Conservation (phyloP, 352 stramenopile species). For the Phytophthora uliginosa region DNA sequence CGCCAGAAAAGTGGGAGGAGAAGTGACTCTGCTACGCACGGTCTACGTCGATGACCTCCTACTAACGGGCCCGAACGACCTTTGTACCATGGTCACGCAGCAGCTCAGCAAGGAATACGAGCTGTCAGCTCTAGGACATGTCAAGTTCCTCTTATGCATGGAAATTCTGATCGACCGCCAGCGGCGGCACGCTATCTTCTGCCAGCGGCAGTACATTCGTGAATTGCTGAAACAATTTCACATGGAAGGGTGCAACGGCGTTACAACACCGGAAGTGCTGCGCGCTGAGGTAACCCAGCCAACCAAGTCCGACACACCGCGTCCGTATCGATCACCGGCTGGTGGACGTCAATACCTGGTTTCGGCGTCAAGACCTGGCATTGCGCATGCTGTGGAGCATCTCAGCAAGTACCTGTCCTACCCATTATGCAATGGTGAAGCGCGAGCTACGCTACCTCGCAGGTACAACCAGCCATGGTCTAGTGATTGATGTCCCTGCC, state of each 20-base stretch:
- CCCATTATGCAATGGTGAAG: slow-evolving; percentile 3
- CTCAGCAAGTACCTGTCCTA: slow-evolving; percentile 10
- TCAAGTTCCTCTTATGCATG: slow-evolving; percentile 15
- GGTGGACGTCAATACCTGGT: slow-evolving; percentile 11
- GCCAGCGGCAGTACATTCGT: slow-evolving; percentile 5
- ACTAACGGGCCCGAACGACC: not conserved
- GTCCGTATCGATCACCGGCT: not conserved
- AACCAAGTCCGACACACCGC: not conserved
- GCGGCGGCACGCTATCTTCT: not conserved
- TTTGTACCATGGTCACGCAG: not conserved
- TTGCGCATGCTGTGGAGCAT: slow-evolving; percentile 24
- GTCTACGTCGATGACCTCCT: slow-evolving; percentile 23
- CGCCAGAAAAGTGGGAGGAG: slow-evolving; percentile 1
- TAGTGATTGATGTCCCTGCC: slow-evolving; percentile 10
- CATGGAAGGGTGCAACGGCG: not conserved
- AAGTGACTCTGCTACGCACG: not conserved
- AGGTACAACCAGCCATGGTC: not conserved
- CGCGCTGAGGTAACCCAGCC: slow-evolving; percentile 4
- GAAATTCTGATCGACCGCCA: slow-evolving; percentile 11
- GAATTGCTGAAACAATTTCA: not conserved
- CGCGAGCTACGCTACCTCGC: slow-evolving; percentile 3
- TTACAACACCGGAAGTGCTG: not conserved
- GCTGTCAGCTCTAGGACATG: slow-evolving; percentile 23
- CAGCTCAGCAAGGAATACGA: slow-evolving; percentile 19
- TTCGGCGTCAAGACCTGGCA: slow-evolving; percentile 14